These are phyloP conservation scores for Leccinellum albellum DNA, from an alignment of 768 basidiomycete genomes.

Conservation along the genomic window DNA sequence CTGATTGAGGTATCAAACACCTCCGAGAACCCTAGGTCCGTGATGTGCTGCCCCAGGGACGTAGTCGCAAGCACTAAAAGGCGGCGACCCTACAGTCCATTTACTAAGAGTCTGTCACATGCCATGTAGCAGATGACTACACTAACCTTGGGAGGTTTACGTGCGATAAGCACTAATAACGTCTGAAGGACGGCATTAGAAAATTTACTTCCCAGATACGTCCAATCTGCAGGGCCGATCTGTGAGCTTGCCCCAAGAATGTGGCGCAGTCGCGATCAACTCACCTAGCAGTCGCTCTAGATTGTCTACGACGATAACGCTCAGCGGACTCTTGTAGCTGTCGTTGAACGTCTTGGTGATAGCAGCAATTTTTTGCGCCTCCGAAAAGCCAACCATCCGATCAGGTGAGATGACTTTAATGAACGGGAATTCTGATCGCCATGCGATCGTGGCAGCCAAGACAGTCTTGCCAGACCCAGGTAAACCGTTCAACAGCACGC, in stretches of 20 bases:
- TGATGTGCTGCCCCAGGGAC: constrained; percentile 79
- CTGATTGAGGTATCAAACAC: constrained; percentile 84
- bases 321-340: constrained; percentile 95
- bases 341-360: constrained; percentile 93
- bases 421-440: constrained; percentile 92
- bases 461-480: constrained; percentile 94
- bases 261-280: constrained; percentile 18
- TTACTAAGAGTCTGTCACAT: constrained; percentile 7
- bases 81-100: constrained; percentile 69
- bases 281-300: constrained; percentile 88
- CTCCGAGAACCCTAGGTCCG: constrained; percentile 85
- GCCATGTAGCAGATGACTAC: background rate
- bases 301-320: constrained; percentile 93
- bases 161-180: constrained; percentile 80
- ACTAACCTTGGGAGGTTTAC: constrained; percentile 86
- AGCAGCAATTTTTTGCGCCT: constrained; percentile 84
- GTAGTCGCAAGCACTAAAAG: constrained; percentile 90
- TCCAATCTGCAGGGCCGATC: constrained; percentile 68
- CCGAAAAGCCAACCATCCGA: constrained; percentile 95
- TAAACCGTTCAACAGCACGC: constrained; percentile 83
- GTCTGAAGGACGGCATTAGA: constrained; percentile 92
- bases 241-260: constrained; percentile 4
- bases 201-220: constrained; percentile 93
- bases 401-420: constrained; percentile 97
- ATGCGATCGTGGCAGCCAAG: constrained; percentile 88